Evolutionary conservation across 2,329 filamentous ascomycete genomes (phyloP).

Genomic region (Passalora sequoiae): DNA sequence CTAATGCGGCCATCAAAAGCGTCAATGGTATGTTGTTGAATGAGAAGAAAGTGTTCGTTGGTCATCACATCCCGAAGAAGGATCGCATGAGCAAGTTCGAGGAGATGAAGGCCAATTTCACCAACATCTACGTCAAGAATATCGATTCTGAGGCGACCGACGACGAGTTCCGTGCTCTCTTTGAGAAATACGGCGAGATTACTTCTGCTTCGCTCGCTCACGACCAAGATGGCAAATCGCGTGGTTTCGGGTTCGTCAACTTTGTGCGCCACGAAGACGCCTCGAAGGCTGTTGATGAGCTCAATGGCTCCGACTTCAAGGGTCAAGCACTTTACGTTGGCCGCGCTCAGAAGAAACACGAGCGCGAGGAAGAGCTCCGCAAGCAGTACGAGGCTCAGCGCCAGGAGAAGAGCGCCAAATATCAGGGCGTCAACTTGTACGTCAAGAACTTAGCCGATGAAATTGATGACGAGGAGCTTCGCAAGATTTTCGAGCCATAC

Average conservation of each 20-base stretch:
- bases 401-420: conserved; percentile 97
- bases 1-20: conserved; percentile 95
- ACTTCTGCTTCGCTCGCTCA: conserved; percentile 92
- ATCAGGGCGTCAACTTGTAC: conserved; percentile 98
- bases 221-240: conserved; percentile 93
- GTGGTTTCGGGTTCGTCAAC: conserved; percentile 93
- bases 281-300: conserved; percentile 76
- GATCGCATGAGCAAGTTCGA: conserved; percentile 99
- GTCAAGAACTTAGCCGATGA: conserved; percentile 99
- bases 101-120: conserved; percentile 99
- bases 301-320: conserved; percentile 88
- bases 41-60: conserved; percentile 99
- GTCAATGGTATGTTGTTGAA: conserved; percentile 99
- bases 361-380: conserved; percentile 98
- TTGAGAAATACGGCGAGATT: conserved; percentile 87
- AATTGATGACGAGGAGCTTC: conserved; percentile 95
- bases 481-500: conserved; percentile 84
- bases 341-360: conserved; percentile 99
- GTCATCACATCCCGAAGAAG: conserved; percentile 99
- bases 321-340: conserved; percentile 96
- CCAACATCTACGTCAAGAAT: conserved; percentile 99
- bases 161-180: conserved; percentile 89
- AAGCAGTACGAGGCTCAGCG: conserved; percentile 98
- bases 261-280: conserved; percentile 88
- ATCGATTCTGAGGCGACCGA: conserved; percentile 78